A percentile compares a stretch with the other conserved stretches of the same genome.
These are phyloP conservation scores for Arbutus unedo DNA, from an alignment of 148 eudicot genomes.

Conservation along the genomic window DNA sequence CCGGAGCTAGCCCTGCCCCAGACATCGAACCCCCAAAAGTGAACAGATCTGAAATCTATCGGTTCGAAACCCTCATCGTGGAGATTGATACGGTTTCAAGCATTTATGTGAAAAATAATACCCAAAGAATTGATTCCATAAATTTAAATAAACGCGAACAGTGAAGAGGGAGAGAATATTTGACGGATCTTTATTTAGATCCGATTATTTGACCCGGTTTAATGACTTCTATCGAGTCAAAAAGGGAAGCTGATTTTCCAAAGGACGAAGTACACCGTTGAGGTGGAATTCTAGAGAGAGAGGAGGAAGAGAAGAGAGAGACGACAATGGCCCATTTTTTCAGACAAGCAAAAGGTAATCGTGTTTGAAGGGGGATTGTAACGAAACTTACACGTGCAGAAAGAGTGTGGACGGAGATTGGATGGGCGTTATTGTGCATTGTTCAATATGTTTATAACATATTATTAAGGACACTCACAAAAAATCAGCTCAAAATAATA, in stretches of 20 bases:
- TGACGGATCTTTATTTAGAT: not conserved
- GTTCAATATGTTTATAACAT: too few species aligned
- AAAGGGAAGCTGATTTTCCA: not conserved
- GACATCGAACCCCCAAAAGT: conserved; percentile 7
- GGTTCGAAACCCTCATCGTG: conserved; percentile 5
- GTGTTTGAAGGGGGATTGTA: not conserved
- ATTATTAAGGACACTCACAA: too few species aligned
- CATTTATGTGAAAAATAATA: not conserved
- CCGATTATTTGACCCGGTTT: conserved; percentile 13
- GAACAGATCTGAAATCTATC: conserved; percentile 15
- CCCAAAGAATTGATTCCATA: conserved; percentile 7
- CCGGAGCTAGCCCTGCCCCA: conserved; percentile 15
- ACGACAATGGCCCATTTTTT: not conserved
- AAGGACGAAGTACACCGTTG: not conserved
- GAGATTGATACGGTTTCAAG: not conserved
- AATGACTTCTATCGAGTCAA: not conserved
- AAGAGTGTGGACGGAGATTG: not conserved
- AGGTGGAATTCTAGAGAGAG: not conserved
- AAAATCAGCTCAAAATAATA: too few species aligned
- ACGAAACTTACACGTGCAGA: not conserved
- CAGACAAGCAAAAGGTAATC: not conserved
- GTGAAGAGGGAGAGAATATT: not conserved
- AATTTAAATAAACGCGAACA: not conserved
- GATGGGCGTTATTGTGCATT: not conserved
- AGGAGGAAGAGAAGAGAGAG: not conserved